A percentile compares a stretch with the other conserved stretches of the same genome.
Conservation (phyloP, 1,284 basidiomycete species). For the Fistulinella staudtii region DNA sequence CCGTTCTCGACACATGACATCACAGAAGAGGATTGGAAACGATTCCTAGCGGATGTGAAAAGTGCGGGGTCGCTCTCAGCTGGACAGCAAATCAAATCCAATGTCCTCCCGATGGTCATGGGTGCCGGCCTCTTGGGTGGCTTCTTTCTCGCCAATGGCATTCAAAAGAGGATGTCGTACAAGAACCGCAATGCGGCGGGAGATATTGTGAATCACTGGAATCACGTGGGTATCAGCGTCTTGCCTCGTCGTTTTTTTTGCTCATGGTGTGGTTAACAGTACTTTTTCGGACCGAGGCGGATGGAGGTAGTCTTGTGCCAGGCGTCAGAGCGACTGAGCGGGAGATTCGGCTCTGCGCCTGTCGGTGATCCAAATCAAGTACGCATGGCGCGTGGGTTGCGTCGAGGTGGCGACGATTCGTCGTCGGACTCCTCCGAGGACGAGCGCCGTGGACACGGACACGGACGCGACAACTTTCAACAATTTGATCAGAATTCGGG, state of each 20-base stretch:
- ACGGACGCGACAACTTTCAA: neutral
- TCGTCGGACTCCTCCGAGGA: conserved; percentile 14
- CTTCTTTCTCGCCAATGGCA: conserved; percentile 18
- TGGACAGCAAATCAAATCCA: conserved; percentile 30
- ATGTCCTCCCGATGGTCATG: conserved; percentile 18
- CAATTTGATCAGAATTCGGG: no score
- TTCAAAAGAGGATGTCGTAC: conserved; percentile 26
- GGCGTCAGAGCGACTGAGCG: conserved; percentile 28
- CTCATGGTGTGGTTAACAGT: conserved; percentile 13
- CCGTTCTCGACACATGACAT: conserved; percentile 32
- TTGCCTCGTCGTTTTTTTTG: neutral
- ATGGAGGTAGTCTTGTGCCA: conserved; percentile 31
- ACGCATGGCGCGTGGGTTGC: conserved; percentile 18
- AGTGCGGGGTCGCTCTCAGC: conserved; percentile 19
- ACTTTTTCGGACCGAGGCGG: conserved; percentile 32
- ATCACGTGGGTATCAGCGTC: no score
- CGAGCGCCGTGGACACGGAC: conserved; percentile 2
- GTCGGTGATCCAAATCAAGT: conserved; percentile 17
- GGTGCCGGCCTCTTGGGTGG: conserved; percentile 28
- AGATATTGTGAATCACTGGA: conserved; percentile 33
- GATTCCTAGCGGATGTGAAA: conserved; percentile 30
- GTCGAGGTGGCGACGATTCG: conserved; percentile 5
- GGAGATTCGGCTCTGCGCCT: conserved; percentile 21
- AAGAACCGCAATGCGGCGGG: conserved; percentile 28
- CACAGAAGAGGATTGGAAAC: conserved; percentile 31